Percentiles rank a stretch among this genome's conserved stretches.
Evolutionary conservation across 805 yeast genomes (phyloP).

Genomic region (Hanseniaspora meyeri): DNA sequence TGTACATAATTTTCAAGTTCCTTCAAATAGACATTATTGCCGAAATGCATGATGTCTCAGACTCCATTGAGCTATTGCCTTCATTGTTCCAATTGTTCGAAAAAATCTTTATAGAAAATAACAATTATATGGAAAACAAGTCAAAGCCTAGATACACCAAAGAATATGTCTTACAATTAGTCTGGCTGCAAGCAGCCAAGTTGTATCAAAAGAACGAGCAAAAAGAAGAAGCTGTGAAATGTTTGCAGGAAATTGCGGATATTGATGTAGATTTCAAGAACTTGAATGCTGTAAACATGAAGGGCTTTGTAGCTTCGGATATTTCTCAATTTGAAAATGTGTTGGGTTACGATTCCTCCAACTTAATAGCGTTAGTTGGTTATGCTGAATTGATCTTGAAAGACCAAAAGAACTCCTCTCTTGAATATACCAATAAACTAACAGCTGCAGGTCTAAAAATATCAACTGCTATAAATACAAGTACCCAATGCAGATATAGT

Average conservation of each 20-base stretch:
- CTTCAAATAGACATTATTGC: conserved; percentile 65
- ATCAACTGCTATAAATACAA: conserved; percentile 28
- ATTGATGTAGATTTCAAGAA: conserved; percentile 34
- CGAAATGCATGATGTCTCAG: conserved; percentile 42
- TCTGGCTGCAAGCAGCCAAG: conserved; percentile 67
- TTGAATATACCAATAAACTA: neutral
- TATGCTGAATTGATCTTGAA: conserved; percentile 37
- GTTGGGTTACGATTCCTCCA: conserved; percentile 37
- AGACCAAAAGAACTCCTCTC: neutral
- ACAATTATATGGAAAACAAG: conserved; percentile 15
- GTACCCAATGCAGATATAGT: conserved; percentile 33
- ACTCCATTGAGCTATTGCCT: conserved; percentile 52
- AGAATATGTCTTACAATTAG: conserved; percentile 39
- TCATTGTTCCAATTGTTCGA: conserved; percentile 52
- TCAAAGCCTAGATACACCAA: conserved; percentile 17
- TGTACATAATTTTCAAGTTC: conserved; percentile 54
- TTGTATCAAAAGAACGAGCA: conserved; percentile 45
- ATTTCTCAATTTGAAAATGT: conserved; percentile 55
- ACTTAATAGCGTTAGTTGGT: conserved; percentile 44
- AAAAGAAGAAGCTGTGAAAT: conserved; percentile 52
- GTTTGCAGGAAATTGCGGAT: conserved; percentile 59
- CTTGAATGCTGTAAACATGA: conserved; percentile 21
- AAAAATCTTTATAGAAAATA: conserved; percentile 31
- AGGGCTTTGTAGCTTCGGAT: conserved; percentile 31
- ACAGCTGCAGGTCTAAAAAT: conserved; percentile 28